Evolutionary conservation across 2,329 filamentous ascomycete species (phyloP).

Genomic region (Westerdykella ornata): DNA sequence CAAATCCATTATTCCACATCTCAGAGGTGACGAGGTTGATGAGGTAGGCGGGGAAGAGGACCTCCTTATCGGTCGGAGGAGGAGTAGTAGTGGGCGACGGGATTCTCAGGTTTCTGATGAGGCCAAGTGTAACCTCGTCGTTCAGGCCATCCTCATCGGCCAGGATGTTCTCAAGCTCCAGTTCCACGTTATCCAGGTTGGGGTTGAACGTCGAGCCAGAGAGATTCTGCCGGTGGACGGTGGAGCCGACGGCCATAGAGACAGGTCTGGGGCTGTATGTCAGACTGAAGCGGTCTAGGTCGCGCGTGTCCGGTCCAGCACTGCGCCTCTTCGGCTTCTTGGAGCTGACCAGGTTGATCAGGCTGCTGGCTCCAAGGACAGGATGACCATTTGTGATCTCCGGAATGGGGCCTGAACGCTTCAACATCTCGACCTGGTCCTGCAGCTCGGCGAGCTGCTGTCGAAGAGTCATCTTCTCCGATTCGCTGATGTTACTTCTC

Average conservation of each 20-base stretch:
- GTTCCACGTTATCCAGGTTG: constrained; percentile 81
- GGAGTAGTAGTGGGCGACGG: constrained; percentile 80
- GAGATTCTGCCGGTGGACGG: constrained; percentile 60
- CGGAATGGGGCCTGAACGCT: constrained; percentile 67
- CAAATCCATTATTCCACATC: constrained; percentile 99
- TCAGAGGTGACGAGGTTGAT: constrained; percentile 99
- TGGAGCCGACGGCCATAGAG: constrained; percentile 78
- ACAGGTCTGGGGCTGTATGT: constrained; percentile 92
- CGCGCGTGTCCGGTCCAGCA: constrained; percentile 76
- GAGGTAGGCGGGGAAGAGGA: constrained; percentile 95
- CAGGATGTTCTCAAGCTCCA: constrained; percentile 87
- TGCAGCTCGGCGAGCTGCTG: constrained; percentile 86
- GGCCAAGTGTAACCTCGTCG: constrained; percentile 90
- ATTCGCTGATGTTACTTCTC: constrained; percentile 68
- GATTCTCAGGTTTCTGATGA: constrained; percentile 96
- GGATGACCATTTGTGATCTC: constrained; percentile 61
- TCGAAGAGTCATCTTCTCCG: constrained; percentile 75
- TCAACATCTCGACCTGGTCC: constrained; percentile 85
- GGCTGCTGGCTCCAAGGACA: constrained; percentile 51
- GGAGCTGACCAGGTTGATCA: constrained; percentile 93
- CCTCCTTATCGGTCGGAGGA: constrained; percentile 94
- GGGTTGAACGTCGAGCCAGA: constrained; percentile 73
- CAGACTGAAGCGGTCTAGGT: constrained; percentile 82
- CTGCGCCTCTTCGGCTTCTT: constrained; percentile 97
- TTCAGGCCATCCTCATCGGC: constrained; percentile 94